Conservation (phyloP, 345 rosid species). For the Pistacia integerrima region DNA sequence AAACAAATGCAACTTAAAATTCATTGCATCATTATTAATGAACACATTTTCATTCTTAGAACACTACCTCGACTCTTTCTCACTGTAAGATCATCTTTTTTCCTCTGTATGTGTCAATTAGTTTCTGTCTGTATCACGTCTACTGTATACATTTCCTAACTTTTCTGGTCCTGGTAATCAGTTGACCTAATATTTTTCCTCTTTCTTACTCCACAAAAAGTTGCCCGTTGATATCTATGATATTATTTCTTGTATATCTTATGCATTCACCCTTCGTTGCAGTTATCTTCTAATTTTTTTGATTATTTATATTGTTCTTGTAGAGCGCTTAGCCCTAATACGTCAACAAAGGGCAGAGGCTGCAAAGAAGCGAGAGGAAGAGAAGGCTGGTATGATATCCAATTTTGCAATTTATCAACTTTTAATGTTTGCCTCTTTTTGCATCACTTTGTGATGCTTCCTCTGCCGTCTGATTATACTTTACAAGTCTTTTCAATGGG, state of each 20-base stretch:
- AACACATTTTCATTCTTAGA: neutral
- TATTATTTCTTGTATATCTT: neutral
- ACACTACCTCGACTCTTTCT: neutral
- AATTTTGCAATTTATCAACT: neutral
- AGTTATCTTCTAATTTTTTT: neutral
- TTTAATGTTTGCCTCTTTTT: neutral
- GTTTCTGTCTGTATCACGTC: neutral
- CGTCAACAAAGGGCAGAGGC: slow-evolving; percentile 85
- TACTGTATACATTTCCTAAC: neutral
- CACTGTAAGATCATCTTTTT: neutral
- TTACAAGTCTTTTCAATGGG: neutral
- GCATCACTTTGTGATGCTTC: neutral
- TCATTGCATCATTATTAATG: neutral
- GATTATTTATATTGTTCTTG: slow-evolving; percentile 8
- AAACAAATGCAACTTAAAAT: too few species aligned
- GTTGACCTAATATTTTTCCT: neutral
- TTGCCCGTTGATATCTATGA: neutral
- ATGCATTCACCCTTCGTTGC: neutral
- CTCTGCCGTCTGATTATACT: neutral
- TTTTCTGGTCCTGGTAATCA: neutral
- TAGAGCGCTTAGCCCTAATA: slow-evolving; percentile 83
- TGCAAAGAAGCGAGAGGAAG: slow-evolving; percentile 70
- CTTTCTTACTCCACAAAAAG: too few species aligned
- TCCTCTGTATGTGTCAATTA: neutral
- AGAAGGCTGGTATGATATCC: slow-evolving; percentile 51